These are phyloP conservation scores for Teratosphaeria nubilosa DNA, from an alignment of 2,329 filamentous ascomycete genomes.

Conservation along the genomic window DNA sequence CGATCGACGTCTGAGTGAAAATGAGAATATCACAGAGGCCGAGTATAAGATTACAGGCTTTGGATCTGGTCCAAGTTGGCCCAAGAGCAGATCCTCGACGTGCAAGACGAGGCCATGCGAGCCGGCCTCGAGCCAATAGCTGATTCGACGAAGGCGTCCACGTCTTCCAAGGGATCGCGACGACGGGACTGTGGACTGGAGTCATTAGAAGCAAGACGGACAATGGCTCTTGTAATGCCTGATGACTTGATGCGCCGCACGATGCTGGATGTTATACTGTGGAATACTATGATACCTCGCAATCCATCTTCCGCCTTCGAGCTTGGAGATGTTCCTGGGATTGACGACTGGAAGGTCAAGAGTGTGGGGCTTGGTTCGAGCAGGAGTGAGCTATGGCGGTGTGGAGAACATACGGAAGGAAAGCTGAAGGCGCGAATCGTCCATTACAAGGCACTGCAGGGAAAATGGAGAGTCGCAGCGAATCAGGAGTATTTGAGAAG, in stretches of 20 bases:
- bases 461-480: neutral
- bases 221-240: neutral
- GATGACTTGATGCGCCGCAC: neutral
- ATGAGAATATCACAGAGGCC: neutral
- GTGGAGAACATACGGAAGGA: neutral
- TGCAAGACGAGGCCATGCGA: neutral
- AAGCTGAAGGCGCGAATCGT: neutral
- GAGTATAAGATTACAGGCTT: neutral
- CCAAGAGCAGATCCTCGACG: neutral
- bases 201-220: neutral
- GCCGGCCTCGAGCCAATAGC: neutral
- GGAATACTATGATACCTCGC: neutral
- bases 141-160: neutral
- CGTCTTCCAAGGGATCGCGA: neutral
- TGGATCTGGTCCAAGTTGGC: neutral
- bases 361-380: neutral
- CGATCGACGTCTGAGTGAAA: neutral
- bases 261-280: neutral
- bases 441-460: neutral
- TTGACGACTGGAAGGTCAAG: neutral
- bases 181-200: neutral
- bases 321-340: neutral
- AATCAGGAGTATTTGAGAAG: neutral
- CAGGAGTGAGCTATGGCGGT: neutral
- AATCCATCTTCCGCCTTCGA: neutral